Percentiles rank a stretch among this genome's conserved stretches.
These are phyloP conservation scores for Viridothelium virens DNA, from an alignment of 495 filamentous ascomycete species.

Conservation along the genomic window DNA sequence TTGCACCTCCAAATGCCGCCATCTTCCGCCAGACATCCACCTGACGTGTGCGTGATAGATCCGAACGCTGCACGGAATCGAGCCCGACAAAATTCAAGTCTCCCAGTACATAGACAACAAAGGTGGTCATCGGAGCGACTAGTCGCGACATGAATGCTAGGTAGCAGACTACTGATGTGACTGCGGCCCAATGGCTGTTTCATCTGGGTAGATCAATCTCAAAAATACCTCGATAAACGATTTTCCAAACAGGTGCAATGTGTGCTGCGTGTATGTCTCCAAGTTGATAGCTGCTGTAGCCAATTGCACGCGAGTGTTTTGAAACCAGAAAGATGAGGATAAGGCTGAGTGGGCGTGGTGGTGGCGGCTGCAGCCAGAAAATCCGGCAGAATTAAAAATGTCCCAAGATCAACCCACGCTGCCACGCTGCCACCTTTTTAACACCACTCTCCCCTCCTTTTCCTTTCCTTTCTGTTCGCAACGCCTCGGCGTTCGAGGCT, in stretches of 20 bases:
- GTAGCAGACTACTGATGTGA: too few species aligned
- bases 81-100: not conserved
- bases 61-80: not conserved
- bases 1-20: too few species aligned
- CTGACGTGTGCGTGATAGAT: not conserved
- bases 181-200: not conserved
- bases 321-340: not conserved
- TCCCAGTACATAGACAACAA: not conserved
- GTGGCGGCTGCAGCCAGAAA: not conserved
- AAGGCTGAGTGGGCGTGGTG: not conserved
- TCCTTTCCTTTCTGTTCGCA: not conserved
- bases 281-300: not conserved
- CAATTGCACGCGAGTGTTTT: not conserved
- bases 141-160: not conserved
- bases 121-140: conserved; percentile 2
- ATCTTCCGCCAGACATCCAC: too few species aligned
- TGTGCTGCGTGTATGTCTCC: too few species aligned
- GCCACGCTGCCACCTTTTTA: not conserved
- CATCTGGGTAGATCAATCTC: not conserved
- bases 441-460: not conserved
- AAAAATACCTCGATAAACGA: too few species aligned
- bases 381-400: conserved; percentile 3
- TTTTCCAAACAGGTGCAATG: too few species aligned
- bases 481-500: not conserved
- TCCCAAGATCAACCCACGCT: not conserved